Percentiles rank a stretch among this genome's conserved stretches.
phyloP scores from a whole-genome alignment of 2,329 filamentous ascomycete species.

The Penicillium brevicompactum region DNA sequence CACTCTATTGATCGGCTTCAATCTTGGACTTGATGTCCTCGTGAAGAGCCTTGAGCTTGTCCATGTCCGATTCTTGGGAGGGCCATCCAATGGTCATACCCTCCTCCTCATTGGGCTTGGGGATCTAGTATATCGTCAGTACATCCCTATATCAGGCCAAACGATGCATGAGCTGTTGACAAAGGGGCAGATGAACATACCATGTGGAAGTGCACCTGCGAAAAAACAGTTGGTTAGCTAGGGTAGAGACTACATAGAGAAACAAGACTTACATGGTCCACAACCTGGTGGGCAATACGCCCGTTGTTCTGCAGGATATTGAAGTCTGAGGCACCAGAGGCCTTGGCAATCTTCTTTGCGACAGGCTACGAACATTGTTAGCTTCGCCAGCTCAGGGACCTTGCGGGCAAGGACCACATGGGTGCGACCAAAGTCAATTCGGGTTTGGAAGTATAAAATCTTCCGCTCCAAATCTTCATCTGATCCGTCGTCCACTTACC shows the following conservation, averaged over 20 bases:
- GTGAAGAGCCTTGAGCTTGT: constrained; percentile 73
- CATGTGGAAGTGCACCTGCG: constrained; percentile 89
- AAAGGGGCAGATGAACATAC: constrained; percentile 48
- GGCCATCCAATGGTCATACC: constrained; percentile 84
- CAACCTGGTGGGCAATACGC: constrained; percentile 83
- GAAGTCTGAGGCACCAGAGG: constrained; percentile 76
- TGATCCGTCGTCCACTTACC: constrained; percentile 49
- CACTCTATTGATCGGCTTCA: constrained; percentile 47
- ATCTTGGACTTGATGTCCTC: constrained; percentile 91
- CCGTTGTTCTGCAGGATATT: constrained; percentile 98
- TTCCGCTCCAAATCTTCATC: background rate
- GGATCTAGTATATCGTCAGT: constrained; percentile 63
- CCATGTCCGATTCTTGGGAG: constrained; percentile 73
- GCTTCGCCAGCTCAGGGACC: constrained; percentile 4
- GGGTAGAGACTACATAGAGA: background rate
- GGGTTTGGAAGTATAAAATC: background rate
- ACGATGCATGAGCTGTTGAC: too few species aligned
- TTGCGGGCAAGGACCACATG: constrained; percentile 7
- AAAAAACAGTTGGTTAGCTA: constrained; percentile 3
- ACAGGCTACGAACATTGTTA: constrained; percentile 60
- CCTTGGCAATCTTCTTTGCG: constrained; percentile 81
- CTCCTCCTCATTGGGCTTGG: constrained; percentile 83
- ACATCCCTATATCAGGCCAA: background rate
- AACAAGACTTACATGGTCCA: constrained; percentile 73
- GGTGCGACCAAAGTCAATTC: background rate